Evolutionary conservation across 495 filamentous ascomycete genomes (phyloP).

Genomic region (Penicillium antarcticum): DNA sequence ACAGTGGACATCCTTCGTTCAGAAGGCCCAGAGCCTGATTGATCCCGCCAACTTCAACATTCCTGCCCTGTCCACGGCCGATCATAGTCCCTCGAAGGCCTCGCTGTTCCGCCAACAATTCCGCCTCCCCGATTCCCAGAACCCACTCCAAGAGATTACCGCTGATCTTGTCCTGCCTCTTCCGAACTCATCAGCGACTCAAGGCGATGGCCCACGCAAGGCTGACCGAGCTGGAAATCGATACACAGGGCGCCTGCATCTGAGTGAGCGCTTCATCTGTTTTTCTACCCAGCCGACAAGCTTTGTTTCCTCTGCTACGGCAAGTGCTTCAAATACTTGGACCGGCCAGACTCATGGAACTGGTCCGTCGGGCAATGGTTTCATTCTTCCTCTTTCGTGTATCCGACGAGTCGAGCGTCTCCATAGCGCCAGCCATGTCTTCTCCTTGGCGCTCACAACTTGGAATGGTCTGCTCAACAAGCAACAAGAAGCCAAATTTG

Average conservation of each 20-base stretch:
- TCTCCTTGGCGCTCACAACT: slow-evolving; percentile 89
- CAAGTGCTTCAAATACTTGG: slow-evolving; percentile 70
- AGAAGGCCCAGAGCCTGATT: slow-evolving; percentile 93
- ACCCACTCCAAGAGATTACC: slow-evolving; percentile 89
- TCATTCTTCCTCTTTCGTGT: slow-evolving; percentile 89
- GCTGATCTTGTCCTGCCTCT: slow-evolving; percentile 84
- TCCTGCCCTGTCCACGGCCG: slow-evolving; percentile 61
- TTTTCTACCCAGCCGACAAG: slow-evolving; percentile 92
- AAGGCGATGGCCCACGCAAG: slow-evolving; percentile 60
- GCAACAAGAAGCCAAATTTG: slow-evolving; percentile 52
- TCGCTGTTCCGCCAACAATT: slow-evolving; percentile 94
- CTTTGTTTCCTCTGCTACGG: slow-evolving; percentile 74
- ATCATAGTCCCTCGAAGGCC: slow-evolving; percentile 82
- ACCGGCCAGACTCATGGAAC: slow-evolving; percentile 87
- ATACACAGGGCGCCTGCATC: slow-evolving; percentile 88
- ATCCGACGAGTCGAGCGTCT: slow-evolving; percentile 89
- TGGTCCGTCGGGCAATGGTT: slow-evolving; percentile 93
- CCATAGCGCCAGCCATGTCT: slow-evolving; percentile 85
- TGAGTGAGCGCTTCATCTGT: slow-evolving; percentile 91
- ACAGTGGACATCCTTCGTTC: slow-evolving; percentile 81
- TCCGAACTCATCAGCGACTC: slow-evolving; percentile 49
- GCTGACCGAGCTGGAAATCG: slow-evolving; percentile 64
- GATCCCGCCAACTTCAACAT: slow-evolving; percentile 68
- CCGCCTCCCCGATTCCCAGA: slow-evolving; percentile 87
- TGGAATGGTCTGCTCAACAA: slow-evolving; percentile 73